Percentiles rank a stretch among this genome's conserved stretches.
Conservation (phyloP, 208 protist species). For the Acanthamoeba triangularis region DNA sequence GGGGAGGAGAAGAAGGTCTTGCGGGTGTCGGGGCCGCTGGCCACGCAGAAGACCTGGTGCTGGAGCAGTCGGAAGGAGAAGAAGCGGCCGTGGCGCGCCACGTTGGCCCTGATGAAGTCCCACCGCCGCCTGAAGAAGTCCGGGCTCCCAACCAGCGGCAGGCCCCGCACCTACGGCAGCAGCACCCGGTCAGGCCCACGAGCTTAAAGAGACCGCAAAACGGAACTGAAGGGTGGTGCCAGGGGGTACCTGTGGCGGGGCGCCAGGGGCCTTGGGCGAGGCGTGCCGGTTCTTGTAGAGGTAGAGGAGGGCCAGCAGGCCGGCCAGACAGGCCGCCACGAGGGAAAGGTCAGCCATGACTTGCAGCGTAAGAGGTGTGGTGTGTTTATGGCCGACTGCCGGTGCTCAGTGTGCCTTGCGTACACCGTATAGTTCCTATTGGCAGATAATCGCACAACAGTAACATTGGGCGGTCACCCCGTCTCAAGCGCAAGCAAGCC, state of each 20-base stretch:
- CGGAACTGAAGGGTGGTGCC: neutral
- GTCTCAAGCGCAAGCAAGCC: too few species aligned
- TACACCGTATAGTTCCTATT: too few species aligned
- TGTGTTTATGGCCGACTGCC: too few species aligned
- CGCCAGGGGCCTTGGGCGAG: neutral
- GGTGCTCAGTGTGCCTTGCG: too few species aligned
- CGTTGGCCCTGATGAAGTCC: slow-evolving; percentile 39
- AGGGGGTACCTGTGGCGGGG: neutral
- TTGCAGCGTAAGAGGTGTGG: too few species aligned
- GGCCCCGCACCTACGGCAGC: neutral
- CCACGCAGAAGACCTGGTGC: slow-evolving; percentile 20
- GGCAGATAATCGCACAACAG: too few species aligned
- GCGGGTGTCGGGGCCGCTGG: neutral
- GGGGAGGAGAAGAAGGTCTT: slow-evolving; percentile 42
- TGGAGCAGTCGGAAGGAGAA: slow-evolving; percentile 59
- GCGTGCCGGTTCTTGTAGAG: too few species aligned
- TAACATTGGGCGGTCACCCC: too few species aligned
- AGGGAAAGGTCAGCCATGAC: too few species aligned
- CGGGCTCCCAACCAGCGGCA: neutral
- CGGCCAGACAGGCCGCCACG: too few species aligned
- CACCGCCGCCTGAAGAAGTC: slow-evolving; percentile 46
- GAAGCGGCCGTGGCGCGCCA: neutral
- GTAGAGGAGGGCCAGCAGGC: too few species aligned
- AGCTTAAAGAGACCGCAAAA: neutral
- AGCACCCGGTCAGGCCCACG: neutral